Evolutionary conservation across 768 basidiomycete species (phyloP).

Genomic region (Mycena alexandri): DNA sequence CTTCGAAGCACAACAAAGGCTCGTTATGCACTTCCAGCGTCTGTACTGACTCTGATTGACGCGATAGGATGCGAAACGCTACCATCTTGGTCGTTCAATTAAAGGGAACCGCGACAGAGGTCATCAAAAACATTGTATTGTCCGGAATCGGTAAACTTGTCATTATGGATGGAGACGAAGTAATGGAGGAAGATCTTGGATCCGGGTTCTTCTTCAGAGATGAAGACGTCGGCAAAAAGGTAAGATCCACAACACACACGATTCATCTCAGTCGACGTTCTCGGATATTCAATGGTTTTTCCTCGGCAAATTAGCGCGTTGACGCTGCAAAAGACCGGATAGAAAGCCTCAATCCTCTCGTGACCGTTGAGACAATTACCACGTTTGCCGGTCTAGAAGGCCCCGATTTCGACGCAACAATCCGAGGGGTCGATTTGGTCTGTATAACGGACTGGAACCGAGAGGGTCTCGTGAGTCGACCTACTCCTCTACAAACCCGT

Average conservation of each 20-base stretch:
- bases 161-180: constrained; percentile 82
- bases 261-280: constrained; percentile 23
- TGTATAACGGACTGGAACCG: constrained; percentile 87
- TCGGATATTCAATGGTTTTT: constrained; percentile 57
- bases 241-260: constrained; percentile 50
- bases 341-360: constrained; percentile 92
- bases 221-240: constrained; percentile 92
- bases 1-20: constrained; percentile 97
- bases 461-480: constrained; percentile 73
- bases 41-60: constrained; percentile 40
- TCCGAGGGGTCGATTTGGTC: constrained; percentile 83
- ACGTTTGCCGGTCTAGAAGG: constrained; percentile 61
- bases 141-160: constrained; percentile 94
- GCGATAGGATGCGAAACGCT: constrained; percentile 89
- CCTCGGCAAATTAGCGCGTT: constrained; percentile 74
- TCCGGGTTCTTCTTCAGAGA: constrained; percentile 95
- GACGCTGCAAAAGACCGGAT: constrained; percentile 88
- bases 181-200: constrained; percentile 87
- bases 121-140: constrained; percentile 97
- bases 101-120: constrained; percentile 89
- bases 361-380: constrained; percentile 79
- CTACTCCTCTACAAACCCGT: constrained; percentile 17
- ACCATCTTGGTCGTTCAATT: constrained; percentile 87
- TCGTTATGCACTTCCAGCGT: constrained; percentile 38
- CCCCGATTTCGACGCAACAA: constrained; percentile 67